phyloP scores from a whole-genome alignment of 768 basidiomycete species.

The Mycena alexandri region DNA sequence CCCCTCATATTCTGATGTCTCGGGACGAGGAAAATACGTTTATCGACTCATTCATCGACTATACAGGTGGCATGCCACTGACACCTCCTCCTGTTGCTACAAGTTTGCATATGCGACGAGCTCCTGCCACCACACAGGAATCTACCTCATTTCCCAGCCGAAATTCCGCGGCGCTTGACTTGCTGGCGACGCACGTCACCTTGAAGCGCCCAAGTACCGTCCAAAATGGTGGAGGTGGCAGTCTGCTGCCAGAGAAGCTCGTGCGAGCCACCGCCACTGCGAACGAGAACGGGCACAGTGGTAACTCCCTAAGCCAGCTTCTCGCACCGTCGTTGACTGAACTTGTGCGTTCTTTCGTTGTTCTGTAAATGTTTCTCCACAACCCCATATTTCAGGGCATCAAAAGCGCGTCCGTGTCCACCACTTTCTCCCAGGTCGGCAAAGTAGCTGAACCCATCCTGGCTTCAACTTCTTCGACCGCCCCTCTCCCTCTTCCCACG shows the following conservation, averaged over 20 bases:
- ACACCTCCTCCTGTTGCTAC: too few relatives aligned
- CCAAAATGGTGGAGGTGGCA: background rate
- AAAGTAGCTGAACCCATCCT: background rate
- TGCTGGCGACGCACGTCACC: background rate
- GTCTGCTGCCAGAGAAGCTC: too few relatives aligned
- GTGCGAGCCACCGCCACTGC: too few relatives aligned
- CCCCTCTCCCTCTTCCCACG: background rate
- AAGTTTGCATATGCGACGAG: background rate
- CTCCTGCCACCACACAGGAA: too few relatives aligned
- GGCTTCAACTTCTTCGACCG: background rate
- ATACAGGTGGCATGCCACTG: constrained; percentile 10
- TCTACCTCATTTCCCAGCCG: too few relatives aligned
- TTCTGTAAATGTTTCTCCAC: background rate
- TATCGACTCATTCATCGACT: constrained; percentile 9
- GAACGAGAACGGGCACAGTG: too few relatives aligned
- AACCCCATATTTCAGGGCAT: too few relatives aligned
- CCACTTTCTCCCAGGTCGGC: background rate
- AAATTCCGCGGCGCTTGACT: background rate
- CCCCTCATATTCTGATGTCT: background rate
- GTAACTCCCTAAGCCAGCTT: too few relatives aligned
- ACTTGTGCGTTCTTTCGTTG: too few relatives aligned
- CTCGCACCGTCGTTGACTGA: too few relatives aligned
- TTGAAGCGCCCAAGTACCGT: background rate
- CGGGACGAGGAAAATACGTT: background rate
- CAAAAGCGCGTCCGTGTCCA: too few relatives aligned